Conservation (phyloP, 169 alveolate genomes). For the Hepatocystis sp. region DNA sequence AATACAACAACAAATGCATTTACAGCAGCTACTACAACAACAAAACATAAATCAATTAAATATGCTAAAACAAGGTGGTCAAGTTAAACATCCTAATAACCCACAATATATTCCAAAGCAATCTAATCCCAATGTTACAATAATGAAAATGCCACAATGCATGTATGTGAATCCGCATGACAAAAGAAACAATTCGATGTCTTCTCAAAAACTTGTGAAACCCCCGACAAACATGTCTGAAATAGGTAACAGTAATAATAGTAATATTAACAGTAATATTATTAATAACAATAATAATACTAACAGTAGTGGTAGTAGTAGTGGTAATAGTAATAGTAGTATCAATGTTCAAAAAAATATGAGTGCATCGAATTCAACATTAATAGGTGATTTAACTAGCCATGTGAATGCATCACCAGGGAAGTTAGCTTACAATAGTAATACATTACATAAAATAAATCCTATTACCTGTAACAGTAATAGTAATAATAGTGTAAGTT, state of each 20-base stretch:
- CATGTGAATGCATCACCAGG: slow-evolving; percentile 30
- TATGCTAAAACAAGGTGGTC: slow-evolving; percentile 12
- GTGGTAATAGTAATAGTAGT: too few relatives aligned
- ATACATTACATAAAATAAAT: slow-evolving; percentile 3
- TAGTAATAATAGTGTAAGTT: too few relatives aligned
- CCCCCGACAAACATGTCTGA: slow-evolving; percentile 4
- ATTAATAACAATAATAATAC: too few relatives aligned
- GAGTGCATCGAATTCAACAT: neutral
- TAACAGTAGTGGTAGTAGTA: too few relatives aligned
- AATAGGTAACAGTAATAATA: slow-evolving; percentile 1
- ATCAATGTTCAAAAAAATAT: slow-evolving; percentile 33
- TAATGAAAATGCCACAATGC: slow-evolving; percentile 48
- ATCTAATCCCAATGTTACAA: slow-evolving; percentile 29
- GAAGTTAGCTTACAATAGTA: slow-evolving; percentile 50
- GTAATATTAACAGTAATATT: too few relatives aligned
- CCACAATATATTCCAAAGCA: slow-evolving; percentile 37
- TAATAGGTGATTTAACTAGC: slow-evolving; percentile 7
- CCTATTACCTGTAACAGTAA: neutral
- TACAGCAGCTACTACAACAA: slow-evolving; percentile 54
- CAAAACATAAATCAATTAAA: slow-evolving; percentile 38
- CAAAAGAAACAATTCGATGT: slow-evolving; percentile 35
- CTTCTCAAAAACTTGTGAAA: slow-evolving; percentile 34
- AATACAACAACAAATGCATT: slow-evolving; percentile 59
- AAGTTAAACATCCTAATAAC: slow-evolving; percentile 18
- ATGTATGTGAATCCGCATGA: slow-evolving; percentile 31